Base-by-base conservation (phyloP, 352 stramenopile species). In the Globisporangium irregulare region DNA sequence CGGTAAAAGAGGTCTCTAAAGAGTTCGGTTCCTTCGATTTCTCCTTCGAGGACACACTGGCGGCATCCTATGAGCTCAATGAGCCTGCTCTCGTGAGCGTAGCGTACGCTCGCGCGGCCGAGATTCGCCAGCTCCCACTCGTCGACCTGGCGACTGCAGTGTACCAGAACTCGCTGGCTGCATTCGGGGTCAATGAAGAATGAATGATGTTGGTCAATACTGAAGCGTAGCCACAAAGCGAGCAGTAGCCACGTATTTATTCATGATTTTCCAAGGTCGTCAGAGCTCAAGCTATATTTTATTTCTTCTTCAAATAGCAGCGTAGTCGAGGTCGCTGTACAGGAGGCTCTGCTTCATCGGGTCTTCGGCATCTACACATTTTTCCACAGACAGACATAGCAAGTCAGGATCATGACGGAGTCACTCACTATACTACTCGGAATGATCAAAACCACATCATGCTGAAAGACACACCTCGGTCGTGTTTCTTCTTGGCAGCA, bases 271-370 rank as follows among this genome's bases (percentile, higher is more conserved):
- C n/a, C 48, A 15, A 55, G 48, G 3, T 25, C 29, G 50, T 56
- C 20, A 12, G 18, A n/a, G 43, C 38, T 46, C 38, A 24, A 51
- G 18, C 6, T 10, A 1, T 8, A 1, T 9, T 22, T 59, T 32
- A 25, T 15, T 7, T 38, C 6, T 38, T 38, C 8, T 12, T 74
- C 74, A 92, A 66, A 92, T 92, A 29, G 84, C 84, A 38, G 84
- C 84, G 55, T 92, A 92, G 71, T 90, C 81, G 81, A 92, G 89
- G 27, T 92, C 82, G 34, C 73, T 83, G 68, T 80, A 86, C 51
- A 91, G 73, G 20, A 92, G 68, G 48, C 81, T 81, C 55, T 91
- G 73, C 51, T 86, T 73, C 72, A 91, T 77, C 48, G 72, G 76
- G 54, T 86, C 73, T 22, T 75, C 20, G 3, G 7, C 20, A 6